Conservation (phyloP, 2,329 filamentous ascomycete species). For the Colletotrichum noveboracense region DNA sequence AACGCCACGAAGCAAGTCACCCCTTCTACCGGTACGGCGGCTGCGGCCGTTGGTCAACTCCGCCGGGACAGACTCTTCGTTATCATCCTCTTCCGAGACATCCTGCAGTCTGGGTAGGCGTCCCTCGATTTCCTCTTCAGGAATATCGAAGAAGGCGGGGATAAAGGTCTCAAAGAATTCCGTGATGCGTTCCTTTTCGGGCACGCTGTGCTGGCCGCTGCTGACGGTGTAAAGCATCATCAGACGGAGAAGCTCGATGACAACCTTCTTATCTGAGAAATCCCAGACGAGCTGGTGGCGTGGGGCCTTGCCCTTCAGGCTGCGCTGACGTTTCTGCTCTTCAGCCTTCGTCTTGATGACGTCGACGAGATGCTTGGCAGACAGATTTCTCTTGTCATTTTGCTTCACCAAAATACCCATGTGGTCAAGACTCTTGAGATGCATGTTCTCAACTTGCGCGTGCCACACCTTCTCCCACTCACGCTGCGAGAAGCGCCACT, state of each 20-base stretch:
- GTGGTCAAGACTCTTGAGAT: constrained; percentile 95
- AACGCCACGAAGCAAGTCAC: constrained; percentile 83
- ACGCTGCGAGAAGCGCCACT: constrained; percentile 94
- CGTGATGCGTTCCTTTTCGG: constrained; percentile 75
- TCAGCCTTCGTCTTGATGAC: constrained; percentile 93
- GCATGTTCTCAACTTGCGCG: constrained; percentile 91
- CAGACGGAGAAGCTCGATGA: constrained; percentile 66
- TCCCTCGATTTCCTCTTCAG: constrained; percentile 71
- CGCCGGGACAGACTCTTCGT: constrained; percentile 73
- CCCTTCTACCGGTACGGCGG: constrained; percentile 77
- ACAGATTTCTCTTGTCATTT: constrained; percentile 89
- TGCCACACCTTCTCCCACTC: constrained; percentile 99
- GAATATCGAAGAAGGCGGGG: constrained; percentile 76
- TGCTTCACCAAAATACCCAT: constrained; percentile 91
- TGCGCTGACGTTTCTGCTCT: constrained; percentile 79
- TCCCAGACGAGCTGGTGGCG: constrained; percentile 78
- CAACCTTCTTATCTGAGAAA: constrained; percentile 74
- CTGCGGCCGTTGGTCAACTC: constrained; percentile 73
- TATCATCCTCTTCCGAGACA: constrained; percentile 76
- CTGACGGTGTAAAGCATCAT: constrained; percentile 70
- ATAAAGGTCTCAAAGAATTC: constrained; percentile 81
- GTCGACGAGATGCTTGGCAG: constrained; percentile 87
- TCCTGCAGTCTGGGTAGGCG: constrained; percentile 72
- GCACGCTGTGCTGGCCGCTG: constrained; percentile 72
- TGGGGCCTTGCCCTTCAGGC: constrained; percentile 63